Evolutionary conservation across 2,329 filamentous ascomycete species (phyloP), one percentile per base, ranked within the genome.

Genomic region (Neofusicoccum ribis): DNA sequence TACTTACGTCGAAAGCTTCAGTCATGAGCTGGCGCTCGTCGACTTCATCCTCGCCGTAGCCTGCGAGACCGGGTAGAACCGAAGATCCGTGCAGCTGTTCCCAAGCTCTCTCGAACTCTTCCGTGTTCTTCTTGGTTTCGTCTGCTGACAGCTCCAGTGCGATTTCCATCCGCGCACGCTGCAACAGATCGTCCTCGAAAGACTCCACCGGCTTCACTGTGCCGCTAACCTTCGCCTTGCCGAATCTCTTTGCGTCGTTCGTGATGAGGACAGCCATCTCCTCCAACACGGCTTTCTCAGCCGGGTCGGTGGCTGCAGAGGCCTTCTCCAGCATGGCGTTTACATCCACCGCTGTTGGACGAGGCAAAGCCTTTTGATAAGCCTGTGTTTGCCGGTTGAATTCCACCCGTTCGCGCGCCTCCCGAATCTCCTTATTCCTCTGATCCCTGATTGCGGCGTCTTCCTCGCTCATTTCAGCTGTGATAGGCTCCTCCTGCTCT

Each of bases 341-440:
- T 23, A 95, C 78, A 75, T 98, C 89, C 14, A 98, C 83, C 2
- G 84, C 79, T 1, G 84, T 83, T 1, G 95, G 93, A 50, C 94
- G 86, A 7, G 95, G 95, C 12, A 99, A 82, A 3, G 86, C 87
- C 70, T 86, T 88, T 78, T 98, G 94, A 77, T 97, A 88, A n/a
- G 96, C 93, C 73, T 96, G 93, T 1, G 91, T 96, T 71, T 95
- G 89, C 59, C 93, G 86, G 75, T 87, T 89, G 72, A 92, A 91
- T 70, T 98, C 93, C 12, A 85, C 79, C 72, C 84, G 75, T 74
- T 89, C 83, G 79, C 87, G 73, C 59, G 89, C 91, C 72, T 93
- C 89, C 44, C 80, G 80, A 2, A 83, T 76, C 68, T 84, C 81
- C 52, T 85, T 85, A 58, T 90, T 86, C 68, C 91, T 88, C 51